Evolutionary conservation across 306 rosid genomes (phyloP), one percentile per base, ranked within the genome.

Genomic region (Medicago lupulina): DNA sequence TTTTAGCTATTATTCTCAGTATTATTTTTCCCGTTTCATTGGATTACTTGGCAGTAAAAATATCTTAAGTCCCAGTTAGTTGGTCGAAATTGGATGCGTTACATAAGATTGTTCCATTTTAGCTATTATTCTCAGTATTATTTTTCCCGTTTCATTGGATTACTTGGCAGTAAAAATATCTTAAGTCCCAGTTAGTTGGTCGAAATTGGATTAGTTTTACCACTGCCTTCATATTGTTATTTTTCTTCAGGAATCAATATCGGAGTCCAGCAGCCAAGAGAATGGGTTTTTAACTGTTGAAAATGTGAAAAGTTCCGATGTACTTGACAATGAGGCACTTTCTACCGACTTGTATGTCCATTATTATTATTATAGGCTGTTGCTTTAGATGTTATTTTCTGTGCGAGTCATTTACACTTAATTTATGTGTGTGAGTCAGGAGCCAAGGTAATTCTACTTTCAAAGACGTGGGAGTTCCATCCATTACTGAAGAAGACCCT

Each of bases 201-300:
- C n/a, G 8, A 79, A 41, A 51, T 44, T 78, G 59, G 28, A 71
- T 59, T 15, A 44, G 58, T 79, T 43, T 43, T 17, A 55, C 28
- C 21, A 12, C 69, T 63, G 15, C 60, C 65, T 76, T 83, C 15
- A 76, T 87, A 14, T 80, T 59, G 71, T 62, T 51, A 44, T 81
- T 84, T 85, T 75, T 34, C 51, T 75, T 79, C 88, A 96, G 99
- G 97, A 87, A 70, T 59, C 90, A 50, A 25, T 81, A 60, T 68
- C 88, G 40, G 97, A 84, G 78, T 83, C 85, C 55, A 76, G 80
- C 88, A 82, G 85, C 82, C 89, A 60, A 73, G 96, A 85, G 73
- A 84, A 83, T 81, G 89, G 87, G 76, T 40, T 46, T 46, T 57
- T 74, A 62, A 76, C 75, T 71, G 70, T 70, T 70, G 92, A 89